Evolutionary conservation across 2,329 filamentous ascomycete species (phyloP), one percentile per base, ranked within the genome.

Genomic region (Venturiaceae sp.): DNA sequence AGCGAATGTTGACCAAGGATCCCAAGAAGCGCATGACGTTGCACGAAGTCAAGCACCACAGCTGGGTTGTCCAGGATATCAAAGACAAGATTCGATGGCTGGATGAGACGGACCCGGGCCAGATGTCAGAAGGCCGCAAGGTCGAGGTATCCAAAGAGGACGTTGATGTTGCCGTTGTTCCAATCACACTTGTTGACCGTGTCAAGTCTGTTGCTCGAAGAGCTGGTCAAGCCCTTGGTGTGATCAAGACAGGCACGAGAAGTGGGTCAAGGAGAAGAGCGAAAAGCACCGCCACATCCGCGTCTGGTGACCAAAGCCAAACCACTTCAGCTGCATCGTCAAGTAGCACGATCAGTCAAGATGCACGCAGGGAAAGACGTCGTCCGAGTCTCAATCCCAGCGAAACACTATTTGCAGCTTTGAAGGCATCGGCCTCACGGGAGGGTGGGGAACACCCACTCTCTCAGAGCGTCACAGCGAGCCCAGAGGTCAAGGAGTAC

Each of bases 141-240:
- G 97, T 99, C 66, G 87, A 96, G 70, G 90, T 97, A 53, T 92
- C 95, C 60, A 90, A 90, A 64, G 85, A 95, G 67, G 94, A 99
- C 72, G 84, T 99, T 66, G 92, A 90, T 50, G 83, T 85, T 58
- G 94, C 94, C 59, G 94, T 99, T 58, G 87, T 95, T 16, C 92
- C 92, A 36, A 83, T 96, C 55, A 92, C 87, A 16, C 84, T 50
- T n/a, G 79, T 97, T 21, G 90, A 96, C 67, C 86, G 90, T 34
- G 88, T 94, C 54, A 84, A 85, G 52, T 95, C 88, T 13, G 88
- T 84, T 39, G 81, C 95, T 60, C 80, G 85, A 63, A 78, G 76
- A 60, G 77, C 83, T 21, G 76, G 83, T 7, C 74, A 75, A 52
- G 83, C 86, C 57, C 78, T 82, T 58, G 74, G 77, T 54, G 81